A percentile compares a stretch with the other conserved stretches of the same genome.
phyloP scores from a whole-genome alignment of 2,329 filamentous ascomycete species.

The Beauveria varroae region DNA sequence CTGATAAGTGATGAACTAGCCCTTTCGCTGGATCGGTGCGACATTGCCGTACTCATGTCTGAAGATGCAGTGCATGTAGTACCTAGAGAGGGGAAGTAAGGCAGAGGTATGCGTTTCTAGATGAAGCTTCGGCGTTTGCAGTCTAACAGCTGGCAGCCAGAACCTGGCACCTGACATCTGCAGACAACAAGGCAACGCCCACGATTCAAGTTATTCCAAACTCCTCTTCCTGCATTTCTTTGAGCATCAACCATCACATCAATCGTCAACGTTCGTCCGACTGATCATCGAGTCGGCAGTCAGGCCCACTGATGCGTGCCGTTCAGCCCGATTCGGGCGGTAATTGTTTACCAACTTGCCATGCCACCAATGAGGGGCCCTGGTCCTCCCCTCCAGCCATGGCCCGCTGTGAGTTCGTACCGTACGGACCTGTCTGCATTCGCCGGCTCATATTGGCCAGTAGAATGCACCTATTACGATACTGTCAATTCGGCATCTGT shows the following conservation, averaged over 20 bases:
- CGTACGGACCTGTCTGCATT: background rate
- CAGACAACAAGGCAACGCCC: background rate
- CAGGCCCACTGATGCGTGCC: conserved; percentile 5
- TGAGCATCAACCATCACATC: background rate
- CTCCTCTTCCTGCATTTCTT: background rate
- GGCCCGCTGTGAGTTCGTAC: background rate
- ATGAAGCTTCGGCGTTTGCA: conserved; percentile 5
- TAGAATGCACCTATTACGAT: too few species aligned
- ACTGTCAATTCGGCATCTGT: background rate
- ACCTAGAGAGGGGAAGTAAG: background rate
- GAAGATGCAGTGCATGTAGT: background rate
- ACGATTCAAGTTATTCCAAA: background rate
- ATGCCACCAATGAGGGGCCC: background rate
- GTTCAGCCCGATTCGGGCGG: conserved; percentile 6
- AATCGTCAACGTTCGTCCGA: background rate
- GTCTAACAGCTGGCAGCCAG: background rate
- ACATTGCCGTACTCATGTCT: background rate
- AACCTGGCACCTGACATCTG: background rate
- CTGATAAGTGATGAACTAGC: background rate
- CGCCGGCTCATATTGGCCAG: too few species aligned
- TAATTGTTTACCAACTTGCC: background rate
- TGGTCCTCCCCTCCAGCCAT: background rate
- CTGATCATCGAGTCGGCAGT: background rate
- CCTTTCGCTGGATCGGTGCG: background rate
- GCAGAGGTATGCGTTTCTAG: background rate